These are phyloP conservation scores for Arthrinium puccinioides DNA, from an alignment of 2,329 filamentous ascomycete species.

Conservation along the genomic window DNA sequence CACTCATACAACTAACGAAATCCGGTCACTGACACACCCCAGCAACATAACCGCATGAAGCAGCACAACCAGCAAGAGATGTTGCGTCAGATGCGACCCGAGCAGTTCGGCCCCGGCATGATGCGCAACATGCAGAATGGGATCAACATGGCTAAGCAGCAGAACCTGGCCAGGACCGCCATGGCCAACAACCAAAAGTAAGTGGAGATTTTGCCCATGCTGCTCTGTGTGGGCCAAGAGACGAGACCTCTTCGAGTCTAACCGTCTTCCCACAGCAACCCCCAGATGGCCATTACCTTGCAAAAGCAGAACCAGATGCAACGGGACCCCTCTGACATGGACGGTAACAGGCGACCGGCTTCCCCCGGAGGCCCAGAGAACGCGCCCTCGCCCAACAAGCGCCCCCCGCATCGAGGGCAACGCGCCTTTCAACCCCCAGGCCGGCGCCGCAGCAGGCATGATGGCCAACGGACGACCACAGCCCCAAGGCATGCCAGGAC, in stretches of 20 bases:
- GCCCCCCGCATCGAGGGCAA: slow-evolving; percentile 74
- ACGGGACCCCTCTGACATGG: slow-evolving; percentile 79
- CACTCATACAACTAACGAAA: not conserved
- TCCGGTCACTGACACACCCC: not conserved
- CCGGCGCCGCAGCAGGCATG: slow-evolving; percentile 58
- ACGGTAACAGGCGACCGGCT: slow-evolving; percentile 72
- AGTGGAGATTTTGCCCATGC: slow-evolving; percentile 21
- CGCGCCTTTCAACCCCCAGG: slow-evolving; percentile 64
- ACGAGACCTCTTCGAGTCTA: too few species aligned
- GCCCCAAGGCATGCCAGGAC: slow-evolving; percentile 65
- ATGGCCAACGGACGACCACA: slow-evolving; percentile 64
- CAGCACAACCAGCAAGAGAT: slow-evolving; percentile 73
- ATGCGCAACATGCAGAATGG: slow-evolving; percentile 60
- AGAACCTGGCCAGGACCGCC: slow-evolving; percentile 63
- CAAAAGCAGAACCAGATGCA: slow-evolving; percentile 75
- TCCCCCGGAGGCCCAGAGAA: slow-evolving; percentile 82
- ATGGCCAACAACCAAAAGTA: slow-evolving; percentile 74
- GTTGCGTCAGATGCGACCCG: slow-evolving; percentile 63
- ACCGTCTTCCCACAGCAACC: too few species aligned
- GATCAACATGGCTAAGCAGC: slow-evolving; percentile 53
- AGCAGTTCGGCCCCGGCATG: slow-evolving; percentile 52
- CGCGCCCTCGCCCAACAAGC: slow-evolving; percentile 86
- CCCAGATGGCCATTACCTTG: slow-evolving; percentile 57
- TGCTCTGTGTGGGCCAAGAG: too few species aligned
- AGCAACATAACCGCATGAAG: slow-evolving; percentile 64